phyloP scores from a whole-genome alignment of 2,329 filamentous ascomycete species.

The Botrytis squamosa region DNA sequence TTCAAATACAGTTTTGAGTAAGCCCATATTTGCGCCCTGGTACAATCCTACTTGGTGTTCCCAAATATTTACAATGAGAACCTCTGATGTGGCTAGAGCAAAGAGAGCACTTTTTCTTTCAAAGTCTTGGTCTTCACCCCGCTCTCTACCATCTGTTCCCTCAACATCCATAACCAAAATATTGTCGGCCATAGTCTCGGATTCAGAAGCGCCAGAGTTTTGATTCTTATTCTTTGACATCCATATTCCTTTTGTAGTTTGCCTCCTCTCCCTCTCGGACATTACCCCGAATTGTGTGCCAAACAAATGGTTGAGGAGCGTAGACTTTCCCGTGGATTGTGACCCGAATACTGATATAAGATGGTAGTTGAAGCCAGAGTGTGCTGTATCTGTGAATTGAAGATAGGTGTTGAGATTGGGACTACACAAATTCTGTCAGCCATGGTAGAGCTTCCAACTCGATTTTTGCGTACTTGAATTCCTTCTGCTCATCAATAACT shows the following conservation, averaged over 20 bases:
- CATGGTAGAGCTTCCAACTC: constrained; percentile 6
- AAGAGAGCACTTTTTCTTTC: constrained; percentile 98
- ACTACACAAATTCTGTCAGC: constrained; percentile 48
- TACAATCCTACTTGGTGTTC: constrained; percentile 98
- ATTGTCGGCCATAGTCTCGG: constrained; percentile 82
- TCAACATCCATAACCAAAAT: constrained; percentile 99
- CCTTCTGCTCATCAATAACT: constrained; percentile 93
- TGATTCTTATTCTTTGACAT: constrained; percentile 90
- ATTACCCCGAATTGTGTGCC: constrained; percentile 96
- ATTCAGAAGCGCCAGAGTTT: constrained; percentile 48
- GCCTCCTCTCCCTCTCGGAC: constrained; percentile 88
- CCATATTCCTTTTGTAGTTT: constrained; percentile 99
- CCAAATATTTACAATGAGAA: constrained; percentile 98
- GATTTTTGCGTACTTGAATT: constrained; percentile 75
- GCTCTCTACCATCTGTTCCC: constrained; percentile 92
- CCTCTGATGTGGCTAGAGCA: constrained; percentile 94
- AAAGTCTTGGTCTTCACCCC: constrained; percentile 98
- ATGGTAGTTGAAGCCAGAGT: constrained; percentile 97
- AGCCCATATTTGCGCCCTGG: constrained; percentile 97
- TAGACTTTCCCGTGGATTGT: constrained; percentile 98
- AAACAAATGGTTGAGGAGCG: constrained; percentile 92
- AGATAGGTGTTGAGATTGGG: constrained; percentile 79
- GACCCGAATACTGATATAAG: constrained; percentile 98
- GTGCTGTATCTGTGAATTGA: constrained; percentile 72
- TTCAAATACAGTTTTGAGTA: constrained; percentile 98